A percentile compares a stretch with the other conserved stretches of the same genome.
Evolutionary conservation across 2,329 filamentous ascomycete genomes (phyloP).

Genomic region (Ramularia endophylla): DNA sequence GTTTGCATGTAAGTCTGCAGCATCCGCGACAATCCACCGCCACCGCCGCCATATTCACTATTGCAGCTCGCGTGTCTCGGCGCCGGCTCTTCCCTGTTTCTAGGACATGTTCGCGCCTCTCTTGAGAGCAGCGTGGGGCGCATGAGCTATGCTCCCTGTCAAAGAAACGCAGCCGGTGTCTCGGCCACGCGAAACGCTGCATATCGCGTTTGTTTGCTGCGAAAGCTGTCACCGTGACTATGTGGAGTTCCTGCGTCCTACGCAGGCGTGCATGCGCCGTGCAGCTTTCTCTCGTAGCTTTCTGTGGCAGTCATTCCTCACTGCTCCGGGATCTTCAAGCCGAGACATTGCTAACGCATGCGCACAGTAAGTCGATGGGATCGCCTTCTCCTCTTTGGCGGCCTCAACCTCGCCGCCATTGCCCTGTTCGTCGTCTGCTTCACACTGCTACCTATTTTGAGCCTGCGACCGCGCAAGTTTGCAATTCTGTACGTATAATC

Average conservation of each 20-base stretch:
- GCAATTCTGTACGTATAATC: conserved; percentile 78
- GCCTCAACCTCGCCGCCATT: conserved; percentile 81
- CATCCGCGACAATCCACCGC: conserved; percentile 5
- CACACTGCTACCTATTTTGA: conserved; percentile 76
- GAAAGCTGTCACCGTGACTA: conserved; percentile 15
- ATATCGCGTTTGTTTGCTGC: conserved; percentile 12
- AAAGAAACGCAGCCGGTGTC: conserved; percentile 16
- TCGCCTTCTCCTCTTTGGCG: conserved; percentile 83
- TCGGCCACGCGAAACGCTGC: conserved; percentile 21
- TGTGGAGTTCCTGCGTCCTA: conserved; percentile 26
- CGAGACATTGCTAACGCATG: conserved; percentile 29
- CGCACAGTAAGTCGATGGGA: conserved; percentile 91
- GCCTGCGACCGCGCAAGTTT: conserved; percentile 83
- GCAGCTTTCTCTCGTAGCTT: conserved; percentile 11
- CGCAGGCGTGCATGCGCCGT: conserved; percentile 17
- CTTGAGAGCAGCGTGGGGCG: conserved; percentile 10
- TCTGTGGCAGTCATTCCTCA: conserved; percentile 10
- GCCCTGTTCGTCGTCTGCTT: conserved; percentile 94
- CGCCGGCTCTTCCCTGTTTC: conserved; percentile 4
- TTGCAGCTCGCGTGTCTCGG: conserved; percentile 8
- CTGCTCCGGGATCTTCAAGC: conserved; percentile 20
- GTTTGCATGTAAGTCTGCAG: conserved; percentile 75
- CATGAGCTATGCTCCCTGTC: conserved; percentile 15
- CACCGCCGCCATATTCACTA: conserved; percentile 4
- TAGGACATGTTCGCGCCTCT: conserved; percentile 14